Evolutionary conservation across 2,329 filamentous ascomycete genomes (phyloP), one percentile per base, ranked within the genome.

Genomic region (Phialocephala subalpina): DNA sequence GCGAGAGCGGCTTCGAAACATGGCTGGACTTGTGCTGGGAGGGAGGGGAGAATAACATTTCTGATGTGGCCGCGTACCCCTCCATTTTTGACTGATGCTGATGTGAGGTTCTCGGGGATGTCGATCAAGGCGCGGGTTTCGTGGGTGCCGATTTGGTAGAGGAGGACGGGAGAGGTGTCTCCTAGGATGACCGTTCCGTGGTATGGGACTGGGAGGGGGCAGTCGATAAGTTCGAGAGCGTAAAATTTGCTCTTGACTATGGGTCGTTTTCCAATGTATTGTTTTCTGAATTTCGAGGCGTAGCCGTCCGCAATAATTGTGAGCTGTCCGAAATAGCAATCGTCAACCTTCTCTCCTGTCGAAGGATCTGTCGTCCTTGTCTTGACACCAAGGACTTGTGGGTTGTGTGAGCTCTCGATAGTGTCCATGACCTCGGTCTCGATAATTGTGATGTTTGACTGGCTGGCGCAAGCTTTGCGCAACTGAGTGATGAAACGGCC

Each of bases 91-190:
- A 90, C 82, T 0, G 90, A 87, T 0, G 95, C 94, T 20, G 89
- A 88, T 8, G 93, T 89, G 1, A 92, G 84, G 74, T 90, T 88
- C 35, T 91, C 87, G 4, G 95, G 95, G 14, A 98, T 89, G 77
- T 98, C 94, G 74, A 98, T 88, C 25, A 99, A 86, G 14, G 91
- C 92, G 70, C 96, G 89, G 1, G 96, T 99, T 81, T 98, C 96
- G 80, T 92, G 94, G 4, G 93, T 92, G 76, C 96, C 95, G 77
- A 99, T 99, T 81, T 98, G 96, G 83, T 99, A 99, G 65, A 99
- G 87, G 27, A 99, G 88, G 38, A 97, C 88, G 0, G 96, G 95
- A 0, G 89, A 83, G 55, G 87, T 86, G 69, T 92, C 87, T 73
- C 90, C 90, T 68, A 99, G 91, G 62, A 97, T 84, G 70, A 99